A percentile compares a stretch with the other conserved stretches of the same genome.
Conservation (phyloP, 2,329 filamentous ascomycete species). For the Sporothrix brasiliensis region DNA sequence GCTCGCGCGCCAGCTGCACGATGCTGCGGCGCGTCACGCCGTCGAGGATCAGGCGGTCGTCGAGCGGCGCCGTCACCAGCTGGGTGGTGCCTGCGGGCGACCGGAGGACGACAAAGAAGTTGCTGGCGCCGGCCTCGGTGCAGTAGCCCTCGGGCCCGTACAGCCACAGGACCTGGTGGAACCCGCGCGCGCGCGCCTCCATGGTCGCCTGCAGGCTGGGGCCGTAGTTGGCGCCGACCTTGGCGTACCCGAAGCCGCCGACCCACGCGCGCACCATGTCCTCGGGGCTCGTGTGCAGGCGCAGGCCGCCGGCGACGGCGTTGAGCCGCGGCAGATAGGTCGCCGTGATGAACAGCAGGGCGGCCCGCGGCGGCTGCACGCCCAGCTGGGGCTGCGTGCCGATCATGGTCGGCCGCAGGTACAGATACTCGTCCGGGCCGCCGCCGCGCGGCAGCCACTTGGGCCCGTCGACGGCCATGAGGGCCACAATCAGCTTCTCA, state of each 20-base stretch:
- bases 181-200: constrained; percentile 73
- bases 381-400: constrained; percentile 79
- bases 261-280: constrained; percentile 91
- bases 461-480: constrained; percentile 72
- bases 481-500: constrained; percentile 70
- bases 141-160: constrained; percentile 77
- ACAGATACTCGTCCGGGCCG: constrained; percentile 71
- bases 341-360: constrained; percentile 83
- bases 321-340: constrained; percentile 64
- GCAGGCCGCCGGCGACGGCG: constrained; percentile 60
- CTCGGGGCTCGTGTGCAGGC: constrained; percentile 74
- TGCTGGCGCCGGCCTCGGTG: constrained; percentile 88
- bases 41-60: constrained; percentile 81
- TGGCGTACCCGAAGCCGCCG: constrained; percentile 88
- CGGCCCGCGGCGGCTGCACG: constrained; percentile 76
- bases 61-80: constrained; percentile 81
- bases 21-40: constrained; percentile 85
- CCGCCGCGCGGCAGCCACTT: constrained; percentile 71
- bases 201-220: constrained; percentile 77
- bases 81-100: constrained; percentile 65
- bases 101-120: constrained; percentile 86
- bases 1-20: constrained; percentile 69
- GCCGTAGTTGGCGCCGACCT: constrained; percentile 92
- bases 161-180: constrained; percentile 91
- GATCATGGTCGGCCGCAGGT: constrained; percentile 85